A percentile compares a stretch with the other conserved stretches of the same genome.
phyloP scores from a whole-genome alignment of 768 basidiomycete species.

The Russula foetens region DNA sequence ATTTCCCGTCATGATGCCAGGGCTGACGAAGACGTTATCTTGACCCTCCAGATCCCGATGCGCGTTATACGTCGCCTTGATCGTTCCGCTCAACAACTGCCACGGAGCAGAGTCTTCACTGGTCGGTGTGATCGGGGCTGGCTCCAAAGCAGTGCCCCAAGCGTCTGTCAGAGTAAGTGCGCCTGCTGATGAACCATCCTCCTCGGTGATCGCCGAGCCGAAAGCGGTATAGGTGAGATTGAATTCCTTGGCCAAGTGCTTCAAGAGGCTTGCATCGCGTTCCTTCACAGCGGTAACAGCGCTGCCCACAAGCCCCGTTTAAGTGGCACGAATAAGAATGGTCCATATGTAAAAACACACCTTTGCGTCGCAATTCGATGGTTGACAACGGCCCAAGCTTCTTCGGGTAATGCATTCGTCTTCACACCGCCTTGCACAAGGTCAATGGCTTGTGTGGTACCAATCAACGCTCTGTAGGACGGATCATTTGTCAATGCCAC shows the following conservation, averaged over 20 bases:
- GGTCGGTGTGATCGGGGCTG: slow-evolving; percentile 38
- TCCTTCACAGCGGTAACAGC: slow-evolving; percentile 27
- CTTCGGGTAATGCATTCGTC: slow-evolving; percentile 41
- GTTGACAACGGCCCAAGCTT: slow-evolving; percentile 26
- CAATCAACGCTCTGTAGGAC: slow-evolving; percentile 28
- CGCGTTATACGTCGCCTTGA: slow-evolving; percentile 32
- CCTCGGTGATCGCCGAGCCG: slow-evolving; percentile 26
- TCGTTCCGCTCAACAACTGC: slow-evolving; percentile 36
- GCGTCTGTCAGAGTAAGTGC: slow-evolving; percentile 32
- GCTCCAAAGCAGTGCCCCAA: slow-evolving; percentile 29
- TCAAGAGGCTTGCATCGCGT: slow-evolving; percentile 26
- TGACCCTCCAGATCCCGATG: slow-evolving; percentile 24
- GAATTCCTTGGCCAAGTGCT: slow-evolving; percentile 28
- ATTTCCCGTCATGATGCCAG: slow-evolving; percentile 32
- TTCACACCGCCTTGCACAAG: slow-evolving; percentile 37
- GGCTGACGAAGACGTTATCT: slow-evolving; percentile 30
- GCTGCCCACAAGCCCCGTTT: slow-evolving; percentile 14
- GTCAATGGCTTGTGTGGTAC: slow-evolving; percentile 29
- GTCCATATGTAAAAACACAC: slow-evolving; percentile 1
- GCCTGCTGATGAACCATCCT: slow-evolving; percentile 27
- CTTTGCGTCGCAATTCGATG: slow-evolving; percentile 29
- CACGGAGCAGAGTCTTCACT: slow-evolving; percentile 30
- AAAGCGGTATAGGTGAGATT: slow-evolving; percentile 38
- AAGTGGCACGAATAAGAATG: neutral
- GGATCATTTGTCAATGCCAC: slow-evolving; percentile 22